A percentile compares a stretch with the other conserved stretches of the same genome.
These are phyloP conservation scores for Colletotrichum sp. DNA, from an alignment of 2,329 filamentous ascomycete genomes.

Conservation along the genomic window DNA sequence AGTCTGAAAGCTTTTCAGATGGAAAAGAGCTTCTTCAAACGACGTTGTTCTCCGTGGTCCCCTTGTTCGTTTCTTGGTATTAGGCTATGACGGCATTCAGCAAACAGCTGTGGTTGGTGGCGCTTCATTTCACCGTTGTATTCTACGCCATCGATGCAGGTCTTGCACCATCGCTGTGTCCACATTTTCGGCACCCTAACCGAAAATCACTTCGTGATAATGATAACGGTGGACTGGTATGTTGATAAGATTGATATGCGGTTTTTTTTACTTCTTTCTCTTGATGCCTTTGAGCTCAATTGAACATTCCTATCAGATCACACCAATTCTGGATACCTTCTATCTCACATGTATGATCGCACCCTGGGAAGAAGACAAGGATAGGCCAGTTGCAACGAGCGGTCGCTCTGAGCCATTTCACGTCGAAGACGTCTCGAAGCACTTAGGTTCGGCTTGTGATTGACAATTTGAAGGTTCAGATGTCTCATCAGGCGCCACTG, in stretches of 20 bases:
- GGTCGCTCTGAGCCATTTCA: not conserved
- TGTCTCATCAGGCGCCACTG: not conserved
- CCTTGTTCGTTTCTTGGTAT: not conserved
- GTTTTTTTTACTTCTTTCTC: not conserved
- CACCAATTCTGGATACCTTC: accelerated
- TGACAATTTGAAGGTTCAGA: not conserved
- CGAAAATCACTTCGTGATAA: not conserved
- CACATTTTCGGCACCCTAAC: slow-evolving; percentile 2
- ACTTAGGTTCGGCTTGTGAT: not conserved
- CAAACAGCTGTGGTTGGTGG: not conserved
- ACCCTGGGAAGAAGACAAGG: not conserved
- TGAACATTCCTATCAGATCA: not conserved
- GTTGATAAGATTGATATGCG: not conserved
- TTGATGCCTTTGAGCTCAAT: accelerated
- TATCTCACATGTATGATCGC: not conserved
- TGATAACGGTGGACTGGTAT: not conserved
- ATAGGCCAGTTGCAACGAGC: accelerated
- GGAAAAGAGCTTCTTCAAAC: not conserved
- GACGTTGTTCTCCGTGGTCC: not conserved
- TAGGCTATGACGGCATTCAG: not conserved
- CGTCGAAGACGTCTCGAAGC: too few species aligned
- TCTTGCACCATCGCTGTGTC: slow-evolving; percentile 1
- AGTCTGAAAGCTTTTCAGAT: not conserved
- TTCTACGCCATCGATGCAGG: not conserved
- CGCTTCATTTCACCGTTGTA: not conserved